Evolutionary conservation across 176 grass and related monocot genomes (phyloP), one percentile per base, ranked within the genome.

Genomic region (Oryza glaberrima): DNA sequence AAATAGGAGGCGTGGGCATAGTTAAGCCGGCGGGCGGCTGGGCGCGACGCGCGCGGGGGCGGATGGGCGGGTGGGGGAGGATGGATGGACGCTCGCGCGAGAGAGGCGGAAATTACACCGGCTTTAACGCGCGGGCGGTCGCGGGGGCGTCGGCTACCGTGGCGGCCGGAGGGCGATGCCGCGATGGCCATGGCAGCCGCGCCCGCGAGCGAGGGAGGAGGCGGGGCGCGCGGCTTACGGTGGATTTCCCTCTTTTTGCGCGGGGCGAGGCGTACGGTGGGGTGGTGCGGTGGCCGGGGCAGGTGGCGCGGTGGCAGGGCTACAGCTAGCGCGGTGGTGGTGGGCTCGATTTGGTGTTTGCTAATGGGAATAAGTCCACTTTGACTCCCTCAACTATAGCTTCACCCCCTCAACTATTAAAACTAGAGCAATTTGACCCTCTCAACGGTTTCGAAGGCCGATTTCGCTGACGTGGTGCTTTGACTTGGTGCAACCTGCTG

Each of bases 1-100:
- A 87, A 86, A 87, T 90, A 86, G 84, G 79, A 28, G 13, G 75
- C 46, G 60, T 20, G 40, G 49, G 9, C 6, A 41, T 38, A 6
- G 72, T 71, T 71, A 41, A 41, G 23, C 15, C 66, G 25, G 65
- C 56, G 65, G 61, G 54, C 25, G 85, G 70, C 61, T 7, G 46
- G 43, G 65, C 64, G 73, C 65, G 65, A 51, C 47, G 73, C 56
- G 81, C 14, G 68, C 54, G 69, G 35, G 36, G 36, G 35, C 35
- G 35, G 35, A 5, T 32, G 2, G 48, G 75, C 41, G 83, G 77
- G 14, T 32, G 30, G 26, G 11, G 11, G 25, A 26, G 26, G 26
- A 26, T 26, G 26, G 26, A 72, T 43, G 16, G 78, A 45, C 47
- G 45, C 72, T 43, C 34, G 66, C 3, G 70, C 45, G 69, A 15